phyloP scores from a whole-genome alignment of 2,329 filamentous ascomycete genomes.

The Epichloe hybrida region DNA sequence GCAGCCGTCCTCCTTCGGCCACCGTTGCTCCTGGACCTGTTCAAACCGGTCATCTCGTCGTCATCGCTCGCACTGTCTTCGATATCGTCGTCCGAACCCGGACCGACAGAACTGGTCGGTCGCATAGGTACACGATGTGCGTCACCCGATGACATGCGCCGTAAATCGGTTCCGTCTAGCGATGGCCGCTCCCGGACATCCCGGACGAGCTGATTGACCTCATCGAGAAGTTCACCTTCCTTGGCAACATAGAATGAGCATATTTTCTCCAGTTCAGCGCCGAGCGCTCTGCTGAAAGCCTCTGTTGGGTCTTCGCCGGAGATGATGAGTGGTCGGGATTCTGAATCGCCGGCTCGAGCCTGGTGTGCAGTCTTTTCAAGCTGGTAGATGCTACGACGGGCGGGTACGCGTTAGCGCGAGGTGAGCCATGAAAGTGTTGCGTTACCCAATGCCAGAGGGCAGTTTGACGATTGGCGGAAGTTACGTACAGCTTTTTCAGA shows the following conservation, averaged over 20 bases:
- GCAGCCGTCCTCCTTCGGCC: conserved; percentile 26
- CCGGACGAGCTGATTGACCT: conserved; percentile 61
- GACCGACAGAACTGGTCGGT: conserved; percentile 26
- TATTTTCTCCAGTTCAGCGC: conserved; percentile 87
- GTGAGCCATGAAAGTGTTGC: too few relatives aligned
- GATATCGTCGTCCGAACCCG: conserved; percentile 36
- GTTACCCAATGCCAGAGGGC: neutral
- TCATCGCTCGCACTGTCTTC: conserved; percentile 50
- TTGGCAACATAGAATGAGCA: conserved; percentile 82
- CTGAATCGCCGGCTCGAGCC: conserved; percentile 51
- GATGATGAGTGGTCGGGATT: conserved; percentile 78
- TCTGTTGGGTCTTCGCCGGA: conserved; percentile 60
- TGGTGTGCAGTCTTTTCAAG: conserved; percentile 77
- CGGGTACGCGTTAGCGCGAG: neutral
- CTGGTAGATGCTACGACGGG: conserved; percentile 64
- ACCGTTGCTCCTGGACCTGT: conserved; percentile 26
- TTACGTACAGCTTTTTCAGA: conserved; percentile 83
- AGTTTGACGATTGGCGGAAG: neutral
- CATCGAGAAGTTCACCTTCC: conserved; percentile 73
- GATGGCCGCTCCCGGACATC: conserved; percentile 58
- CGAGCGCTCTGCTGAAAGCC: conserved; percentile 68
- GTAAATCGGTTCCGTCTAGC: conserved; percentile 26
- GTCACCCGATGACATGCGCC: conserved; percentile 17
- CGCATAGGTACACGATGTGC: conserved; percentile 12
- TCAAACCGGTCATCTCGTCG: conserved; percentile 43